phyloP scores from a whole-genome alignment of 495 filamentous ascomycete genomes.

The Trichoderma reesei region DNA sequence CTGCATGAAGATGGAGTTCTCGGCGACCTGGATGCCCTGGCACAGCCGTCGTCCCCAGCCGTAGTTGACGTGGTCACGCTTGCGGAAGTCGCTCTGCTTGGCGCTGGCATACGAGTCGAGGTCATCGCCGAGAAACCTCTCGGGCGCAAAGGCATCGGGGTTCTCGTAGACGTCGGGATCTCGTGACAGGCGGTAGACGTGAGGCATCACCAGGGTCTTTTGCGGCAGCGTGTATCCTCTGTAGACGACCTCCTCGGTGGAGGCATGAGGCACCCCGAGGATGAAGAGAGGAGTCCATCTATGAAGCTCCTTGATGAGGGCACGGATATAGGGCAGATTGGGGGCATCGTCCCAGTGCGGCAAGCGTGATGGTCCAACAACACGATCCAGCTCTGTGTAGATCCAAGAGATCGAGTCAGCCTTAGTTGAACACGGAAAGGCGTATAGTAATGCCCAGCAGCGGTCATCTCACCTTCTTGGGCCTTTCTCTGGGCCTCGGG shows the following conservation, averaged over 20 bases:
- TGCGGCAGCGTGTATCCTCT: conserved; percentile 44
- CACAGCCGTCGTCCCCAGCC: conserved; percentile 54
- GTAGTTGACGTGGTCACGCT: conserved; percentile 55
- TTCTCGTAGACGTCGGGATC: conserved; percentile 54
- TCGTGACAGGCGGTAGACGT: conserved; percentile 57
- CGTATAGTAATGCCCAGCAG: too few relatives aligned
- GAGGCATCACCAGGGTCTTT: conserved; percentile 49
- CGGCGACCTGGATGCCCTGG: conserved; percentile 47
- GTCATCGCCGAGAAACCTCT: conserved; percentile 36
- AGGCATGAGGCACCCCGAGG: conserved; percentile 53
- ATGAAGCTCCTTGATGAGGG: conserved; percentile 53
- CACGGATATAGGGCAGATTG: conserved; percentile 48
- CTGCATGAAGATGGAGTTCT: conserved; percentile 47
- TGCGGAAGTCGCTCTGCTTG: conserved; percentile 44
- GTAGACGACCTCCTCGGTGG: conserved; percentile 50
- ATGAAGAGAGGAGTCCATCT: conserved; percentile 55
- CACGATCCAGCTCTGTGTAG: conserved; percentile 42
- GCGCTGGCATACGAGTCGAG: conserved; percentile 19
- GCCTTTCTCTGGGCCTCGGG: neutral
- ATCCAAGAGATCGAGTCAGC: too few relatives aligned
- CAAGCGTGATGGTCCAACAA: conserved; percentile 42
- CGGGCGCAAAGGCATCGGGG: conserved; percentile 47
- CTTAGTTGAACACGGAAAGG: too few relatives aligned
- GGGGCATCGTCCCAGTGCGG: conserved; percentile 50
- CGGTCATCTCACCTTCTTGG: neutral